phyloP scores from a whole-genome alignment of 306 rosid genomes.

The Rosa chinensis region DNA sequence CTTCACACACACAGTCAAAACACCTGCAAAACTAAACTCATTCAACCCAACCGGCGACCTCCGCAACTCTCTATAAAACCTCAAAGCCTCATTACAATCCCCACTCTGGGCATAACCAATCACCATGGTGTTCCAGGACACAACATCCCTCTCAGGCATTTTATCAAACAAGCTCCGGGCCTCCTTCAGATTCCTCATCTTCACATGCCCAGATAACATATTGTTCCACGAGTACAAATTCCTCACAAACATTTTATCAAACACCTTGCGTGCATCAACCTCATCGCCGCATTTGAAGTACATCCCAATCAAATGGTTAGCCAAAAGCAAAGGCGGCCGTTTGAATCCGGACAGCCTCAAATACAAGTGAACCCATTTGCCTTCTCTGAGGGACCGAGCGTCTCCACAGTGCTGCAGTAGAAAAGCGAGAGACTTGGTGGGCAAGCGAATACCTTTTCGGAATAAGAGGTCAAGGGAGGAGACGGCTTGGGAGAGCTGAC shows the following conservation, averaged over 20 bases:
- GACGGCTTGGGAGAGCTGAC: constrained; percentile 56
- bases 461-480: constrained; percentile 59
- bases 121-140: constrained; percentile 85
- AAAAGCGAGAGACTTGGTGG: constrained; percentile 48
- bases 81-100: constrained; percentile 54
- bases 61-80: constrained; percentile 54
- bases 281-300: constrained; percentile 60
- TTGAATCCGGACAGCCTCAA: constrained; percentile 68
- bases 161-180: constrained; percentile 53
- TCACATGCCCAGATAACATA: constrained; percentile 81
- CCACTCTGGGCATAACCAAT: constrained; percentile 63
- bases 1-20: constrained; percentile 71
- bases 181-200: constrained; percentile 57
- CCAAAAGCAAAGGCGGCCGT: constrained; percentile 52
- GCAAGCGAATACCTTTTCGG: constrained; percentile 67
- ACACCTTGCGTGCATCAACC: constrained; percentile 65
- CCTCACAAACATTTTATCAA: constrained; percentile 65
- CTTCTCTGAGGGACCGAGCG: constrained; percentile 41
- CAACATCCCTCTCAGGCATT: constrained; percentile 65
- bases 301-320: constrained; percentile 68
- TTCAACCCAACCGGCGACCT: constrained; percentile 54
- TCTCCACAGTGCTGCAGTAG: constrained; percentile 64
- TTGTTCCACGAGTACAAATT: constrained; percentile 84
- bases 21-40: constrained; percentile 71
- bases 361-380: constrained; percentile 69